A percentile compares a stretch with the other conserved stretches of the same genome.
phyloP scores from a whole-genome alignment of 192 early-diverging fungal genomes.

The Dissophora ornata region DNA sequence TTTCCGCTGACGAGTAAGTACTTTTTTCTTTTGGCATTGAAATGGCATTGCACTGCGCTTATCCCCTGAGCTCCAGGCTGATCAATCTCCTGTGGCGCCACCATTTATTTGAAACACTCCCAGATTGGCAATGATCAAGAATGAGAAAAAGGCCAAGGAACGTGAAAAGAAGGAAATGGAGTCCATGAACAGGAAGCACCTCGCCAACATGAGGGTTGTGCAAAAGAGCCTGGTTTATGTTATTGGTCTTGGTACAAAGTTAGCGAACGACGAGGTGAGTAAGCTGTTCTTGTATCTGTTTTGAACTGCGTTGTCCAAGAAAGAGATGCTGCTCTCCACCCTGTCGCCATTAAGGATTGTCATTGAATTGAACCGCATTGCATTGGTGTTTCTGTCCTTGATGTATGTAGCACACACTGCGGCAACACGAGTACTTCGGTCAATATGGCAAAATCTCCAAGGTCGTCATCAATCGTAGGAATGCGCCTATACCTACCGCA shows the following conservation, averaged over 20 bases:
- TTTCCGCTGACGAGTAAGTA: constrained; percentile 90
- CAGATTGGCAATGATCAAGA: constrained; percentile 64
- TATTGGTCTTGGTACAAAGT: constrained; percentile 87
- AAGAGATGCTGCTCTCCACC: too few species aligned
- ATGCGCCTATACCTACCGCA: constrained; percentile 55
- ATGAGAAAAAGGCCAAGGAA: constrained; percentile 79
- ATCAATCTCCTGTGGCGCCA: constrained; percentile 1
- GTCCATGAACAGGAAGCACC: constrained; percentile 77
- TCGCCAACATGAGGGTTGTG: constrained; percentile 93
- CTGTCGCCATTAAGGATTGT: too few species aligned
- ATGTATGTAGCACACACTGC: constrained; percentile 65
- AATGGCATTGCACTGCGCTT: neutral
- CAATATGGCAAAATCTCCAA: constrained; percentile 97
- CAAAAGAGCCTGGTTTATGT: constrained; percentile 99
- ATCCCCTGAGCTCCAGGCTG: neutral
- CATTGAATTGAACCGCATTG: too few species aligned
- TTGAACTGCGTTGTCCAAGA: too few species aligned
- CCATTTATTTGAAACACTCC: neutral
- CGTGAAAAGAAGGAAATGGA: constrained; percentile 92
- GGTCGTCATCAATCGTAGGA: constrained; percentile 89
- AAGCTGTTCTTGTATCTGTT: too few species aligned
- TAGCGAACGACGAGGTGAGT: constrained; percentile 89
- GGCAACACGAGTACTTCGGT: constrained; percentile 94
- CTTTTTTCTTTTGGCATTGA: neutral
- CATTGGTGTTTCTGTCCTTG: neutral